Evolutionary conservation across 495 filamentous ascomycete species (phyloP), one percentile per base, ranked within the genome.

Genomic region (Penicillium tannophilum): DNA sequence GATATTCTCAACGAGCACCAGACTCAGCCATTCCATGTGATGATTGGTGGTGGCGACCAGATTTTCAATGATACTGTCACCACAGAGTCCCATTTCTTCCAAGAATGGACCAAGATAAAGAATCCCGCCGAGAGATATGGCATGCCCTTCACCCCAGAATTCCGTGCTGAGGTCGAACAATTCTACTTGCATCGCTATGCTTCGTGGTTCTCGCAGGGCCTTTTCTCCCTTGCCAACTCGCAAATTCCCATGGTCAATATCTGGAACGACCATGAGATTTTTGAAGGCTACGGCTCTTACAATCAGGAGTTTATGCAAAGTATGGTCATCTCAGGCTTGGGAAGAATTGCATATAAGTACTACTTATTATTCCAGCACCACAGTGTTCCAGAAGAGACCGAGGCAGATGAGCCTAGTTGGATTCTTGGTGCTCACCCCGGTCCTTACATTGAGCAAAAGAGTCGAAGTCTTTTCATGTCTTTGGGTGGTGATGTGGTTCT

Each of bases 161-260:
- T 98, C 81, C 88, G 91, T 58, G 82, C 88, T 19, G 92, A 98
- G 68, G 76, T 98, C 1, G 94, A 98, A 67, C 67, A 72, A 4
- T 96, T 93, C 66, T 98, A 96, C 68, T 78, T 97, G 3, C 81
- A 95, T 52, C 82, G 90, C 47, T 98, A 98, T 69, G 82, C 84
- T 58, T 82, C 82, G 67, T 98, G 94, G 93, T 98, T 97, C 72
- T 96, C 92, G 3, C 93, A 97, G 67, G 94, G 95, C 2, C 80
- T 97, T 31, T 98, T 96, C 69, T 89, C 89, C 24, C 84, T 98
- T 71, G 94, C 93, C 1, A 93, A 88, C 63, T 88, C 90, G 8
- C 94, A 98, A 68, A 97, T 98, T 50, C 94, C 94, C 44, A 98
- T 97, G 93, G 81, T 98, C 63, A 98, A 98, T 71, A 90, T 98